Conservation (phyloP, 768 basidiomycete species). For the Mycena kentingensis region DNA sequence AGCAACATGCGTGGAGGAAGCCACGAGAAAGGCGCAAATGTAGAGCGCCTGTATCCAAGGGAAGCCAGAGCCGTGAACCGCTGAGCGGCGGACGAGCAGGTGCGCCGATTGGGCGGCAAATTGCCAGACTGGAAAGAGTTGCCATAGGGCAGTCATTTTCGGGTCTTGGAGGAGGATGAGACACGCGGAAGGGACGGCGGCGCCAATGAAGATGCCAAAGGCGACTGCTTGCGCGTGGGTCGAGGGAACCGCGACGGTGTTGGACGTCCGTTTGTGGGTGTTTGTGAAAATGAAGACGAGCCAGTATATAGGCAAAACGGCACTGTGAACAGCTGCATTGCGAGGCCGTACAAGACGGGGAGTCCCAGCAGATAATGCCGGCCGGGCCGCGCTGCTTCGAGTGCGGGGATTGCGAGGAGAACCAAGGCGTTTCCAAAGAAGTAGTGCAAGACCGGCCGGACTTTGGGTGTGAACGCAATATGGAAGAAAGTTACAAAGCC, state of each 20-base stretch:
- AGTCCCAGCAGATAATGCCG: conserved; percentile 39
- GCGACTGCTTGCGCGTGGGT: conserved; percentile 53
- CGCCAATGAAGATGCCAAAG: conserved; percentile 50
- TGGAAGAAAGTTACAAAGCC: conserved; percentile 52
- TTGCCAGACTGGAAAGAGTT: conserved; percentile 50
- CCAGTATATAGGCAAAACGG: conserved; percentile 51
- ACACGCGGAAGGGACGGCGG: conserved; percentile 45
- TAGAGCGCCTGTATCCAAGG: conserved; percentile 40
- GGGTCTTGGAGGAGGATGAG: conserved; percentile 47
- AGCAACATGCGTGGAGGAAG: conserved; percentile 45
- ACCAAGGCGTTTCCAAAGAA: conserved; percentile 36
- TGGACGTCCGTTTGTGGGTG: conserved; percentile 25
- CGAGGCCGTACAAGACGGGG: conserved; percentile 43
- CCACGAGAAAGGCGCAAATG: conserved; percentile 41
- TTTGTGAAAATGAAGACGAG: conserved; percentile 46
- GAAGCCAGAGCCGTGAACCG: conserved; percentile 38
- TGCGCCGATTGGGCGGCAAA: conserved; percentile 44
- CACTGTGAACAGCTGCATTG: conserved; percentile 46
- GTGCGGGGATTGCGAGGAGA: conserved; percentile 42
- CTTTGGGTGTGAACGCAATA: conserved; percentile 34
- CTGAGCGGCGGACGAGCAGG: conserved; percentile 40
- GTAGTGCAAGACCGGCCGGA: conserved; percentile 38
- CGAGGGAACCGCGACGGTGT: conserved; percentile 37
- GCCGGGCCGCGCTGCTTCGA: conserved; percentile 47
- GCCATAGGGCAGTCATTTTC: conserved; percentile 54